phyloP scores from a whole-genome alignment of 192 early-diverging fungal genomes.

The Coemansia sp. region DNA sequence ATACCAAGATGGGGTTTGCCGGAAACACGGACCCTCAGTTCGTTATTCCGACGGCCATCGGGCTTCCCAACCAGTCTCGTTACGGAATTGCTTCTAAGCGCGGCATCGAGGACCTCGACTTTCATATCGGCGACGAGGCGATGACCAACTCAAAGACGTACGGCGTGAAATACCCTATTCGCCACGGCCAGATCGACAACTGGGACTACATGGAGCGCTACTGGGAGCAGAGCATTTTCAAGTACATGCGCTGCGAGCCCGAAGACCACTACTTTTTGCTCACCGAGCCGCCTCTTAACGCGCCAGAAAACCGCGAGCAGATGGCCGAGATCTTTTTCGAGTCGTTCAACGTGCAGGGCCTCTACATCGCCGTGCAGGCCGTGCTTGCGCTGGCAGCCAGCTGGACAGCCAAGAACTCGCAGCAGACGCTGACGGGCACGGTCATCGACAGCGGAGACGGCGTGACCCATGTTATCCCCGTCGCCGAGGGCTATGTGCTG shows the following conservation, averaged over 20 bases:
- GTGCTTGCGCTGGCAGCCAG: slow-evolving; percentile 94
- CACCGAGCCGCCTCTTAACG: slow-evolving; percentile 96
- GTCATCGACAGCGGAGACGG: slow-evolving; percentile 99
- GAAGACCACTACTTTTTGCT: slow-evolving; percentile 97
- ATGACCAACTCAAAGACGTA: slow-evolving; percentile 86
- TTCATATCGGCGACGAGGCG: slow-evolving; percentile 96
- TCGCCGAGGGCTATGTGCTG: slow-evolving; percentile 97
- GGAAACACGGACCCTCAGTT: slow-evolving; percentile 96
- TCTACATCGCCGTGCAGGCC: slow-evolving; percentile 99
- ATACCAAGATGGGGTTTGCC: slow-evolving; percentile 97
- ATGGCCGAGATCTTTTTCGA: slow-evolving; percentile 99
- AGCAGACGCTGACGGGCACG: slow-evolving; percentile 91
- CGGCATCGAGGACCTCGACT: slow-evolving; percentile 96
- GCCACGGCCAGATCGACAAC: slow-evolving; percentile 97
- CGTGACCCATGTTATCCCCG: slow-evolving; percentile 98
- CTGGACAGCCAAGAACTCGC: slow-evolving; percentile 84
- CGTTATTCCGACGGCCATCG: slow-evolving; percentile 94
- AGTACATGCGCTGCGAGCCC: slow-evolving; percentile 97
- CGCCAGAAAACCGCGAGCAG: slow-evolving; percentile 98
- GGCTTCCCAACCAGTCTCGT: slow-evolving; percentile 53
- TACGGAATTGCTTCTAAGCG: slow-evolving; percentile 88
- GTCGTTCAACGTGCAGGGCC: slow-evolving; percentile 94
- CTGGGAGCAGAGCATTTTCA: slow-evolving; percentile 98
- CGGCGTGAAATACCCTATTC: slow-evolving; percentile 84
- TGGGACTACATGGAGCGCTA: slow-evolving; percentile 99